Base-by-base conservation (phyloP, 345 rosid species). In the Heritiera littoralis region DNA sequence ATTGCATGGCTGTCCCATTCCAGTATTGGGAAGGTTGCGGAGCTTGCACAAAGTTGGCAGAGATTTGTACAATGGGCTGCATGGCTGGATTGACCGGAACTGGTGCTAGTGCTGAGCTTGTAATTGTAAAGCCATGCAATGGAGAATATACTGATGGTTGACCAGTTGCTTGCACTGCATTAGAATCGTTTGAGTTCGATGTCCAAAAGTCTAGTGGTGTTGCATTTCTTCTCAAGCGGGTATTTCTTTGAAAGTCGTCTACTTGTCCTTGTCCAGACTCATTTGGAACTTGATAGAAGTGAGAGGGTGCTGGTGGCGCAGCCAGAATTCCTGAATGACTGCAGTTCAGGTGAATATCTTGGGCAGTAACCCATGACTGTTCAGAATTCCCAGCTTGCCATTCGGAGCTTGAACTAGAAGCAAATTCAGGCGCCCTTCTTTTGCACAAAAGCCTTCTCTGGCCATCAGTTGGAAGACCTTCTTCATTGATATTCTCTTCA, bases 391-490 rank as follows among this genome's bases (percentile, higher is more conserved):
- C 52, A 46, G n/a, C 72, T 68, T 45, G 54, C 15, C 1, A 15
- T 68, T 48, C n/a, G 28, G 35, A 17, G 76, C 18, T 70, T 23
- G 74, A 43, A 55, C 35, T 43, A 1, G 58, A 23, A 6, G 38
- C 9, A 7, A 52, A 17, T 55, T 55, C 76, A 73, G 65, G 18
- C 6, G 35, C 48, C 63, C 49, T 73, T 73, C 76, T 55, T 55
- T 73, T 73, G 65, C 65, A 73, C 55, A 73, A 73, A 38, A 73
- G 76, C 65, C 76, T 73, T 38, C 65, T 18, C 5, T 40, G 64
- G 7, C 76, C 76, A 54, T 73, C 35, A 35, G 35, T 9, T 55
- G 64, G 64, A 28, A 14, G 59, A 73, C 75, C 75, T 7, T 71
- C 75, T 51, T 8, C 2, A 7, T 17, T 6, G 32, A 55, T 55